Base-by-base conservation (phyloP, 768 basidiomycete genomes). In the Dentipellis fragilis region DNA sequence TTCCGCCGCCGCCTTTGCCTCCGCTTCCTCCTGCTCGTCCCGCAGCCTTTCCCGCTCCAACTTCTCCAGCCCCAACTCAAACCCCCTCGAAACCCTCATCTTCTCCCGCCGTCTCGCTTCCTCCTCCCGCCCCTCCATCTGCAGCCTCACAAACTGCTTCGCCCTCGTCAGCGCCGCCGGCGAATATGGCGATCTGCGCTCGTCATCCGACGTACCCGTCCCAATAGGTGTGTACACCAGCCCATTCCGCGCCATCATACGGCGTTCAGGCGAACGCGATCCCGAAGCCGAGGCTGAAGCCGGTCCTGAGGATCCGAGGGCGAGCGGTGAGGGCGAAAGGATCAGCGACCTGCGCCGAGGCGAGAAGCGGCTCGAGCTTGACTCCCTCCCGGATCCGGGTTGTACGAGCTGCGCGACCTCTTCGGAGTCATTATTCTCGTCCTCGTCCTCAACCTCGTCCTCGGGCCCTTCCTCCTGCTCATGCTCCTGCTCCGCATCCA, bases 131-230 rank as follows among this genome's bases (percentile, higher is more conserved):
- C 56, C 56, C 54, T 52, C 29, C 37, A 36, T 52, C 40, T 48
- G 38, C 40, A 63, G 56, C 23, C 56, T 49, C 6, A 19, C 36
- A 47, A 51, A 59, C 56, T 54, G 55, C n/a, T 53, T 55, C 17
- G 66, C 66, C 3, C 64, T 59, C 49, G 66, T 64, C 19, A 51
- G 60, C 54, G 59, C 60, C 23, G 62, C 61, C 11, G 66, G 66
- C 10, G 63, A 64, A 57, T 65, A 65, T 11, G 48, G 47, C n/a
- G 47, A 36, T 22, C 14, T 4, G 3, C 34, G 48, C 46, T 51
- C 48, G 19, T 57, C 46, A 14, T 50, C 51, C 3, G 49, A 29
- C 29, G 29, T 29, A 6, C 29, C 29, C 3, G 29, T 29, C 29
- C 29, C 29, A 47, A n/a, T 57, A 22, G 54, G 61, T 7, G 53